phyloP scores from a whole-genome alignment of 2,329 filamentous ascomycete genomes.

The Colletotrichum brevisporum region DNA sequence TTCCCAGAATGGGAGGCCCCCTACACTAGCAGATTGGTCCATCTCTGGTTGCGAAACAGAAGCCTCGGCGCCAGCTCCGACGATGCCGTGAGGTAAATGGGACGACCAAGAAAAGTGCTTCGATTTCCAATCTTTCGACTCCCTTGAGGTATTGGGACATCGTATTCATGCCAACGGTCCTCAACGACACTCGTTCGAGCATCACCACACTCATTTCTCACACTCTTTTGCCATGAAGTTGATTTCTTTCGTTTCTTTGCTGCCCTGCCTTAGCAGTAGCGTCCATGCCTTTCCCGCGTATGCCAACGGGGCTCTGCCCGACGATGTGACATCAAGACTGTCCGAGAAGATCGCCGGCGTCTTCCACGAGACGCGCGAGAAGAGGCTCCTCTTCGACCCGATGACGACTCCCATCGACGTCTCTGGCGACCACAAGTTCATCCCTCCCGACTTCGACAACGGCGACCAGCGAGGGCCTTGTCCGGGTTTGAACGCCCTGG shows the following conservation, averaged over 20 bases:
- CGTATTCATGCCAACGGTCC: not conserved
- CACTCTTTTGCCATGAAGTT: constrained; percentile 34
- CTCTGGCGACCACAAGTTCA: constrained; percentile 44
- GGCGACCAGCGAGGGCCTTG: constrained; percentile 49
- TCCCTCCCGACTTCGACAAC: constrained; percentile 44
- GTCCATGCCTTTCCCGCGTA: constrained; percentile 38
- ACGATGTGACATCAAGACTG: constrained; percentile 21
- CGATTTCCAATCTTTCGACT: constrained; percentile 29
- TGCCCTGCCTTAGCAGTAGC: constrained; percentile 27
- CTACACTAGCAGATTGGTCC: not conserved
- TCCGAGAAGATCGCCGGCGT: constrained; percentile 26
- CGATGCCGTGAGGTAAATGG: constrained; percentile 11
- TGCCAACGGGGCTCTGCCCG: constrained; percentile 29
- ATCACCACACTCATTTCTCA: constrained; percentile 11
- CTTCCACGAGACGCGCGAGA: constrained; percentile 37
- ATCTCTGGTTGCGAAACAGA: not conserved
- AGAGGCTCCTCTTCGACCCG: constrained; percentile 42
- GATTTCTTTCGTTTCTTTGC: constrained; percentile 27
- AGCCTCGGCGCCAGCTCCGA: constrained; percentile 10
- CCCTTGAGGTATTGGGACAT: not conserved
- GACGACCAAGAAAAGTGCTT: constrained; percentile 17
- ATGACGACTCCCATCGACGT: constrained; percentile 42
- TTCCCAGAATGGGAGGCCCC: not conserved
- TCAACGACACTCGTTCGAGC: constrained; percentile 19
- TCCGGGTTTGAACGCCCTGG: constrained; percentile 53